Conservation (phyloP, 2,329 filamentous ascomycete genomes). For the Colletotrichum australisinense region DNA sequence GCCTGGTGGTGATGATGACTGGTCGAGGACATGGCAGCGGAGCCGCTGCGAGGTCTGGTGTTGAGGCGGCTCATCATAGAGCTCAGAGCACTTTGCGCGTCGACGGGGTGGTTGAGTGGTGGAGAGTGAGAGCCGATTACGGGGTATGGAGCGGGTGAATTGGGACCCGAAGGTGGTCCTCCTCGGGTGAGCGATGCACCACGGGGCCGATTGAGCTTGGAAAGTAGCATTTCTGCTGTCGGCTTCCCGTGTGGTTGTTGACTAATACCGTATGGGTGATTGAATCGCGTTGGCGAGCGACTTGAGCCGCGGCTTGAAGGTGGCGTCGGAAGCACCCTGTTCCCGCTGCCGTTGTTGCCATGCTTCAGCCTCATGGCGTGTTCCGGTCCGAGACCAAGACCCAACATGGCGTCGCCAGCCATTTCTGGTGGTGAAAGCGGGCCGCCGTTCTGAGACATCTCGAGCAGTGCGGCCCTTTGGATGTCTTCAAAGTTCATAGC, state of each 20-base stretch:
- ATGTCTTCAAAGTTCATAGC: constrained; percentile 46
- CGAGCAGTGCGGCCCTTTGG: constrained; percentile 40
- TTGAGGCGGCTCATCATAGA: constrained; percentile 49
- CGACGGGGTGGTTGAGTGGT: constrained; percentile 37
- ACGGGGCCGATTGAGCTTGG: constrained; percentile 20
- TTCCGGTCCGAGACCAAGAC: not conserved
- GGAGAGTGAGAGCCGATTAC: constrained; percentile 40
- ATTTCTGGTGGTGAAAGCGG: constrained; percentile 22
- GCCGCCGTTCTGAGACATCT: constrained; percentile 26
- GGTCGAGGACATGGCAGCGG: constrained; percentile 25
- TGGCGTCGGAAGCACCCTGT: constrained; percentile 41
- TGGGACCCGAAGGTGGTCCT: not conserved
- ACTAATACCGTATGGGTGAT: constrained; percentile 10
- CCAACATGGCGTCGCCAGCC: not conserved
- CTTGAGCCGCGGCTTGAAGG: constrained; percentile 47
- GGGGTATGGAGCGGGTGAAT: constrained; percentile 26
- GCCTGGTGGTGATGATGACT: constrained; percentile 5
- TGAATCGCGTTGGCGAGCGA: constrained; percentile 39
- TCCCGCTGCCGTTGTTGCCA: constrained; percentile 13
- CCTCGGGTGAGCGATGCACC: constrained; percentile 11
- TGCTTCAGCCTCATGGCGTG: constrained; percentile 1
- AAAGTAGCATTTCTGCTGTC: constrained; percentile 34
- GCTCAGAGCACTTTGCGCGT: constrained; percentile 41
- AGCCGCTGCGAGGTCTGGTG: constrained; percentile 41
- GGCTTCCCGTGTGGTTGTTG: constrained; percentile 12